Evolutionary conservation across 2,329 filamentous ascomycete genomes (phyloP), one percentile per base, ranked within the genome.

Genomic region (Aspergillus ruber): DNA sequence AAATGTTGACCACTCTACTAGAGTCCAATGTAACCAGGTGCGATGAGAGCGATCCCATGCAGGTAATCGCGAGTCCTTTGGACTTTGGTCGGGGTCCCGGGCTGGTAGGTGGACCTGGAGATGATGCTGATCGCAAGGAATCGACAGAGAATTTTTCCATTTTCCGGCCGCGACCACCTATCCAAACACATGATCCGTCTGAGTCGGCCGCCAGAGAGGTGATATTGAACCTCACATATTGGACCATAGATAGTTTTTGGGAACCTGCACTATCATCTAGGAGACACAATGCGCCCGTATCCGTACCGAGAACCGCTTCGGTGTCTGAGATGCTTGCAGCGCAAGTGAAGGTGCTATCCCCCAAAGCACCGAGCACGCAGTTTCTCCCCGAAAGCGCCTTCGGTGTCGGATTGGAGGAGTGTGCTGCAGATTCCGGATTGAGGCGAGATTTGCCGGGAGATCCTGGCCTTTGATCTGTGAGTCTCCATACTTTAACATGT

Each of bases 401-500:
- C 12, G 85, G 80, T 5, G 67, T 70, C 7, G 72, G 73, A 63
- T 54, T 71, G 50, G 51, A 63, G 47, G 61, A 59, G 62, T 57
- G 63, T 57, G 42, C 63, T 54, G 46, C 48, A 6, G 54, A 53
- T 20, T 71, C 71, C n/a, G 52, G 50, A 53, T 58, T 66, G 61
- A 81, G 77, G 53, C 78, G 80, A 60, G 78, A 67, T 62, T 88
- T 88, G 7, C 77, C 73, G 1, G 86, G 85, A 18, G 85, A 85
- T 4, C 71, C 70, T 15, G 76, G 71, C 38, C 63, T 74, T 48
- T 60, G 71, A 21, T 91, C 88, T 32, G 93, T 87, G 9, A 93
- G 78, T 56, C 85, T 84, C 93, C 93, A 98, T 44, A 94, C 80
- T 68, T 96, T 97, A 66, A 96, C 82, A 70, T 96, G 91, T 21